phyloP scores from a whole-genome alignment of 139 green algal species.

The Chlamydomonas incerta region DNA sequence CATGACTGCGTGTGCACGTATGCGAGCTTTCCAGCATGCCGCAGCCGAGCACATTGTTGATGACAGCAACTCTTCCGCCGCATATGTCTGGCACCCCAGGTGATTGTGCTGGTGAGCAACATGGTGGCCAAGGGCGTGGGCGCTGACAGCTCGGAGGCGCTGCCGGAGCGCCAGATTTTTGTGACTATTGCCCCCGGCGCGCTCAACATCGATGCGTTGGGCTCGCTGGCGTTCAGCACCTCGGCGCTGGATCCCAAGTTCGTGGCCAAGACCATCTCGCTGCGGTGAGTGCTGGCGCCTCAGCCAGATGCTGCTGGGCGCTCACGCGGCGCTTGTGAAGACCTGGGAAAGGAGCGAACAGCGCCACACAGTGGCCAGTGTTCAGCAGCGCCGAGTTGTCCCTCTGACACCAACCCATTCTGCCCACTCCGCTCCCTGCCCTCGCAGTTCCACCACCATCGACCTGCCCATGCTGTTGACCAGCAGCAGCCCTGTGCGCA shows the following conservation, averaged over 20 bases:
- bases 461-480: conserved; percentile 62
- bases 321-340: no score
- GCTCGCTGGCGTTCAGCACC: conserved; percentile 48
- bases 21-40: background rate
- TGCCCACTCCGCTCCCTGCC: background rate
- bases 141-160: background rate
- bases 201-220: conserved; percentile 56
- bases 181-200: conserved; percentile 62
- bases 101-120: conserved; percentile 66
- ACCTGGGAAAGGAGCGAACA: no score
- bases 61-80: background rate
- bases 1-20: no score
- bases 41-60: no score
- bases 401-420: no score
- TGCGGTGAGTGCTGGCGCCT: conserved; percentile 39
- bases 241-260: conserved; percentile 46
- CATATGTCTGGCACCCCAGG: background rate
- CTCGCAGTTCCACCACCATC: conserved; percentile 59
- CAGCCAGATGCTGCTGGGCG: background rate
- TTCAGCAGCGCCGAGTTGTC: no score
- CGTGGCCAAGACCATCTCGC: conserved; percentile 61
- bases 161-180: conserved; percentile 59
- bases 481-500: conserved; percentile 42
- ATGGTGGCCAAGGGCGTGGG: conserved; percentile 35
- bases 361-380: no score